Percentiles rank a stretch among this genome's conserved stretches.
Conservation (phyloP, 768 basidiomycete species). For the Russula griseocarnosa region DNA sequence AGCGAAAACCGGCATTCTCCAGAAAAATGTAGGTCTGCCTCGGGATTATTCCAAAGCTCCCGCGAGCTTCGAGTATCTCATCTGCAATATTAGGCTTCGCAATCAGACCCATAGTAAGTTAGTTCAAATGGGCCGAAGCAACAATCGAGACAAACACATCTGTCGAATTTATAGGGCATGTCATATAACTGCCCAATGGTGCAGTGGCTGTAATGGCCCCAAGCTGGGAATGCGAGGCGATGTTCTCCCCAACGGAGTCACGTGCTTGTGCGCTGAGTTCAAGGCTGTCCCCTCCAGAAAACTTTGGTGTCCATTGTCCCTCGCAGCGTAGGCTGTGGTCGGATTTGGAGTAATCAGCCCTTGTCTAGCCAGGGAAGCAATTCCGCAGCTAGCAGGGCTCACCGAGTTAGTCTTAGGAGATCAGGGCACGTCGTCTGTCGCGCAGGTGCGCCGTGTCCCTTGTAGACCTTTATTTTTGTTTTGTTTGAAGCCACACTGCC, state of each 20-base stretch:
- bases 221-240: conserved; percentile 77
- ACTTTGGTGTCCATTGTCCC: conserved; percentile 77
- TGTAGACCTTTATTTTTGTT: conserved; percentile 63
- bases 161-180: fast-evolving
- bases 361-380: conserved; percentile 88
- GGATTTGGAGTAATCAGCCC: conserved; percentile 80
- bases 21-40: background rate
- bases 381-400: conserved; percentile 83
- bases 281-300: conserved; percentile 93
- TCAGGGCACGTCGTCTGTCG: conserved; percentile 81
- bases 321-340: conserved; percentile 58
- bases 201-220: conserved; percentile 79
- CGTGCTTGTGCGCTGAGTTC: conserved; percentile 82
- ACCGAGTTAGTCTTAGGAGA: conserved; percentile 94
- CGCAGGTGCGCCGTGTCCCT: conserved; percentile 68
- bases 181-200: conserved; percentile 1
- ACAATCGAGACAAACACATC: background rate
- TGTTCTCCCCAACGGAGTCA: conserved; percentile 49
- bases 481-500: too few relatives aligned
- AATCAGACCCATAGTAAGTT: background rate
- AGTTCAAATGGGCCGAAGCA: background rate
- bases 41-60: background rate
- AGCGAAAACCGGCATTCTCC: conserved; percentile 9
- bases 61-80: too few relatives aligned
- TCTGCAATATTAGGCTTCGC: too few relatives aligned